phyloP scores from a whole-genome alignment of 257 asterid species.

The Ilex asprella region DNA sequence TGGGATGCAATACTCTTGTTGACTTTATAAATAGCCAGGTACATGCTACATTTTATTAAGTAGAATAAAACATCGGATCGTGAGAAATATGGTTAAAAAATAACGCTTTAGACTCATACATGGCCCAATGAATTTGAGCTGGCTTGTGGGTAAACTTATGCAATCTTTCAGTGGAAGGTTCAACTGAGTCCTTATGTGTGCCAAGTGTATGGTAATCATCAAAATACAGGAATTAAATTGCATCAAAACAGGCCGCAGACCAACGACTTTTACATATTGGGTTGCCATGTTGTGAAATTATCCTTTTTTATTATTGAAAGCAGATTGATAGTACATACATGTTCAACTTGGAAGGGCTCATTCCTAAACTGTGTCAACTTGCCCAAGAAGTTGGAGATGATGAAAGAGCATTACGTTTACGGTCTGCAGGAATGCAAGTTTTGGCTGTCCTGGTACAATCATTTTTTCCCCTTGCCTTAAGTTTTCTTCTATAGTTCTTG shows the following conservation, averaged over 20 bases:
- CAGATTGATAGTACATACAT: conserved; percentile 41
- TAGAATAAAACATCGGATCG: too few species aligned
- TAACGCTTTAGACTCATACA: too few species aligned
- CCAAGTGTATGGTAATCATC: background rate
- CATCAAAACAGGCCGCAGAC: background rate
- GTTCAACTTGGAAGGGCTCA: conserved; percentile 55
- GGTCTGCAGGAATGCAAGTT: conserved; percentile 45
- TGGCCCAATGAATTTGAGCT: too few species aligned
- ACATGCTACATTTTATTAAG: background rate
- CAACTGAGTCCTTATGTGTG: too few species aligned
- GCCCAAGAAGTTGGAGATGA: conserved; percentile 46
- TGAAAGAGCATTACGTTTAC: conserved; percentile 28
- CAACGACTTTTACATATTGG: background rate
- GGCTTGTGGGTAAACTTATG: too few species aligned
- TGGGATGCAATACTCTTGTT: conserved; percentile 38
- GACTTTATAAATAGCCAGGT: conserved; percentile 44
- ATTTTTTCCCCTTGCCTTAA: background rate
- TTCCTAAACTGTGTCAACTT: conserved; percentile 40
- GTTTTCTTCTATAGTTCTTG: background rate
- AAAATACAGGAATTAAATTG: background rate
- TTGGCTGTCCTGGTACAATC: conserved; percentile 36
- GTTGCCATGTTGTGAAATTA: background rate
- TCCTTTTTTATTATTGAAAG: conserved; percentile 14
- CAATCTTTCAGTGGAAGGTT: too few species aligned
- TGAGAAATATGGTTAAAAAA: too few species aligned